Conservation (phyloP, 441 rosid genomes). For the Biscutella laevigata region DNA sequence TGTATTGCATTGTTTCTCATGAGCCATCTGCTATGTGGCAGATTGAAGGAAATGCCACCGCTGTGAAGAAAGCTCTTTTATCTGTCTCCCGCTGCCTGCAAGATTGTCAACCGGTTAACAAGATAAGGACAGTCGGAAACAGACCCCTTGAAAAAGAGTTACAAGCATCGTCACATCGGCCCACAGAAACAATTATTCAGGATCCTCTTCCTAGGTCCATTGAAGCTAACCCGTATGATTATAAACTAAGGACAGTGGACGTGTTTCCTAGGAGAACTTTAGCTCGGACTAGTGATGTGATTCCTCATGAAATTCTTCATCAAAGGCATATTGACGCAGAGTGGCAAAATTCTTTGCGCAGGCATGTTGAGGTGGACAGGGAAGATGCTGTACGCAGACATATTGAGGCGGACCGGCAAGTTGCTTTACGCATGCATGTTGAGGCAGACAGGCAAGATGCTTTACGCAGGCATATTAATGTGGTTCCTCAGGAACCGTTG, state of each 20-base stretch:
- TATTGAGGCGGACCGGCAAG: constrained; percentile 30
- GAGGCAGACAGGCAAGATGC: constrained; percentile 26
- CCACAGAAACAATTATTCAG: constrained; percentile 32
- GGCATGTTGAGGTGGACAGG: constrained; percentile 30
- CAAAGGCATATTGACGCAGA: constrained; percentile 27
- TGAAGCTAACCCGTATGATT: constrained; percentile 25
- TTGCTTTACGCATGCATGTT: constrained; percentile 24
- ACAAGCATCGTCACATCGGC: constrained; percentile 29
- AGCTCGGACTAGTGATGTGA: constrained; percentile 24
- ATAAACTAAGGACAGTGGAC: constrained; percentile 20
- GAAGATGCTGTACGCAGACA: constrained; percentile 24
- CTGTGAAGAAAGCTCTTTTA: constrained; percentile 72
- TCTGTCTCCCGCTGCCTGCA: constrained; percentile 73
- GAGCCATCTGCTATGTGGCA: constrained; percentile 33
- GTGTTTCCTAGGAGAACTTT: constrained; percentile 29
- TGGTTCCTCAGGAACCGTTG: constrained; percentile 23
- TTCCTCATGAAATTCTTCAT: constrained; percentile 32
- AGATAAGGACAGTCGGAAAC: constrained; percentile 38
- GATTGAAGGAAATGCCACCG: constrained; percentile 69
- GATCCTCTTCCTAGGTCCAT: constrained; percentile 33
- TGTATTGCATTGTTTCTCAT: constrained; percentile 5
- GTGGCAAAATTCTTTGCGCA: constrained; percentile 19
- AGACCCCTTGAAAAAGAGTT: constrained; percentile 30
- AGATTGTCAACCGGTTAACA: constrained; percentile 53
- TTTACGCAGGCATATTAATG: constrained; percentile 30